Conservation (phyloP, 441 rosid genomes). For the Metrosideros polymorpha region DNA sequence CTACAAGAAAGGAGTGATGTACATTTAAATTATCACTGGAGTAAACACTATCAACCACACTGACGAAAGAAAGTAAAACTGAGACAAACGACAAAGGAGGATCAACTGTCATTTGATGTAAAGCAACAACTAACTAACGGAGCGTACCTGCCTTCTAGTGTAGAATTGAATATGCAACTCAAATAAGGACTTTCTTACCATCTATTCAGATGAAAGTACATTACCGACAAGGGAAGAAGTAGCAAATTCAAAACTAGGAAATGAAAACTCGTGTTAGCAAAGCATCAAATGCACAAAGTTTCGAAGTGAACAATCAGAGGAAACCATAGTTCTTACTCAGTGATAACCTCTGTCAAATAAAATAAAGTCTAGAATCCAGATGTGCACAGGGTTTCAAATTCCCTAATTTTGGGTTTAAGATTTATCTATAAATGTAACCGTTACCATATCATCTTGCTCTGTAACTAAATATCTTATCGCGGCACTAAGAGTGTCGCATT, state of each 20-base stretch:
- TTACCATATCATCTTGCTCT: background rate
- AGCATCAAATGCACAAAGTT: background rate
- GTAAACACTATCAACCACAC: background rate
- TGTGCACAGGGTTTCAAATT: background rate
- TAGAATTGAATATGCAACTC: background rate
- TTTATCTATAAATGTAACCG: background rate
- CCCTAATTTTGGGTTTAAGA: background rate
- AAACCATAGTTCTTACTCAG: background rate
- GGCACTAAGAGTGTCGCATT: background rate
- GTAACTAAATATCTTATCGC: background rate
- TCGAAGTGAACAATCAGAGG: background rate
- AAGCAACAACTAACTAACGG: background rate
- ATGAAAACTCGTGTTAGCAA: background rate
- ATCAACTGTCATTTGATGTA: background rate
- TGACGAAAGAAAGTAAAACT: background rate
- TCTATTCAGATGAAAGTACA: background rate
- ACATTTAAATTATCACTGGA: background rate
- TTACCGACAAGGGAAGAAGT: background rate
- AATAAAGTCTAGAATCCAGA: background rate
- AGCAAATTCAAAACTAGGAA: background rate
- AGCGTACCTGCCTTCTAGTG: background rate
- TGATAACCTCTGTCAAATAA: background rate
- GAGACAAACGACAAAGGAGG: background rate
- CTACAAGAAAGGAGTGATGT: conserved; percentile 23
- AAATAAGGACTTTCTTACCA: background rate